Evolutionary conservation across 768 basidiomycete species (phyloP), one percentile per base, ranked within the genome.

Genomic region (Boletus rex-veris): DNA sequence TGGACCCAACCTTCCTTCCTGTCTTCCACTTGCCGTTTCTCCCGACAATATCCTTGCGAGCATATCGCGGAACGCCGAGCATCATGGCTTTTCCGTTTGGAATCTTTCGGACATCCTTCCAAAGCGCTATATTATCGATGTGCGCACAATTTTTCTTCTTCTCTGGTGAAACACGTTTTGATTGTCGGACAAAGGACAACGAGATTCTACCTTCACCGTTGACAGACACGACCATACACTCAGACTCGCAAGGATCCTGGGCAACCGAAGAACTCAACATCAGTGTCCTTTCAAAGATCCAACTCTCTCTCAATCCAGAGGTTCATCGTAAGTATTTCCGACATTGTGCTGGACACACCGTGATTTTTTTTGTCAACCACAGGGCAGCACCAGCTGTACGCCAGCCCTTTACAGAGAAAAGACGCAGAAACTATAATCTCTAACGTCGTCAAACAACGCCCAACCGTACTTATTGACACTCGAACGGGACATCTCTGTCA

Each of bases 391-490:
- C 31, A 44, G 26, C 44, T 54, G 28, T 54, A 45, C 14, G 18
- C 30, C 15, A 45, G 4, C 18, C 36, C 36, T 40, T 24, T 12
- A 28, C 52, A 55, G 31, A 45, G 31, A 35, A 28, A 12, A 15
- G 30, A 8, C 9, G 54, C 54, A 16, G 44, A 55, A 54, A 7
- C 3, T 18, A 45, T 55, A 16, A 45, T 55, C 5, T 36, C 5
- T 5, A 24, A 45, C 3, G 44, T 55, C 31, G 37, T 55, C 41
- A 24, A 36, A 19, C 33, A 21, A 31, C 35, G 19, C 11, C 53
- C 49, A 37, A 41, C 53, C 19, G 50, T 43, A 30, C 50, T 54
- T 19, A 54, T 54, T 11, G 49, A 54, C 19, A 43, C 53, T 11
- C 53, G 16, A 21, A 54, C 53, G 5, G 53, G 53, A 7, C 10